phyloP scores from a whole-genome alignment of 1,139 yeast species.

The Geotrichum macrosporum region DNA sequence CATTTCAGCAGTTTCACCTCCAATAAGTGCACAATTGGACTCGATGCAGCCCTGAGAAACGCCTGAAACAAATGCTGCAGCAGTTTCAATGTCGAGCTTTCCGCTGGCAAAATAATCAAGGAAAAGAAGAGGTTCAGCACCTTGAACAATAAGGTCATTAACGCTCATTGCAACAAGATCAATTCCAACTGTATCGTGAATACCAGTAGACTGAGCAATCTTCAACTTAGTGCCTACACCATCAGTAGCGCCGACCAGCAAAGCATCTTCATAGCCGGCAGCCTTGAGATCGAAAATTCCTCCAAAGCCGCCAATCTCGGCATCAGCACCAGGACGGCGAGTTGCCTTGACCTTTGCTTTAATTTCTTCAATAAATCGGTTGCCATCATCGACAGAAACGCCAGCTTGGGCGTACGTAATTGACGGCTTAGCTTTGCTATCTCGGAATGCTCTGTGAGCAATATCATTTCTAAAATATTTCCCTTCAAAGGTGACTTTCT shows the following conservation, averaged over 20 bases:
- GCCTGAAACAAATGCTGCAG: constrained; percentile 87
- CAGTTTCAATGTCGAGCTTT: constrained; percentile 74
- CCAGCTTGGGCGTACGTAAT: constrained; percentile 91
- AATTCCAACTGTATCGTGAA: constrained; percentile 94
- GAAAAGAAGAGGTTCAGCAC: constrained; percentile 96
- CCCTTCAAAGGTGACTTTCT: constrained; percentile 62
- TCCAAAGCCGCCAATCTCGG: constrained; percentile 98
- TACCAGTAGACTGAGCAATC: constrained; percentile 84
- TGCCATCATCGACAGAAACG: constrained; percentile 95
- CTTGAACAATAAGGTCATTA: constrained; percentile 95
- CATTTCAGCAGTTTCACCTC: constrained; percentile 99
- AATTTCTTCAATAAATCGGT: constrained; percentile 80
- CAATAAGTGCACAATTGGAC: constrained; percentile 96
- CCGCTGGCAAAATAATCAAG: constrained; percentile 97
- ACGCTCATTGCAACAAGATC: constrained; percentile 99
- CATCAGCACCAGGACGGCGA: constrained; percentile 92
- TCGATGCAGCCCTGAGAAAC: constrained; percentile 94
- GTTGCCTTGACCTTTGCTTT: constrained; percentile 92
- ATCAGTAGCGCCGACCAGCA: constrained; percentile 95
- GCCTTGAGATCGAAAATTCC: constrained; percentile 87
- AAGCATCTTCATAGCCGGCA: constrained; percentile 77
- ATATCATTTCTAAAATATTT: constrained; percentile 88
- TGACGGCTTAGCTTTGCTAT: constrained; percentile 38
- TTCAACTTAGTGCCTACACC: constrained; percentile 98
- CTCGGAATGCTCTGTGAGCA: constrained; percentile 91